These are phyloP conservation scores for Rugonectria rugulosa DNA, from an alignment of 2,329 filamentous ascomycete genomes.

Conservation along the genomic window DNA sequence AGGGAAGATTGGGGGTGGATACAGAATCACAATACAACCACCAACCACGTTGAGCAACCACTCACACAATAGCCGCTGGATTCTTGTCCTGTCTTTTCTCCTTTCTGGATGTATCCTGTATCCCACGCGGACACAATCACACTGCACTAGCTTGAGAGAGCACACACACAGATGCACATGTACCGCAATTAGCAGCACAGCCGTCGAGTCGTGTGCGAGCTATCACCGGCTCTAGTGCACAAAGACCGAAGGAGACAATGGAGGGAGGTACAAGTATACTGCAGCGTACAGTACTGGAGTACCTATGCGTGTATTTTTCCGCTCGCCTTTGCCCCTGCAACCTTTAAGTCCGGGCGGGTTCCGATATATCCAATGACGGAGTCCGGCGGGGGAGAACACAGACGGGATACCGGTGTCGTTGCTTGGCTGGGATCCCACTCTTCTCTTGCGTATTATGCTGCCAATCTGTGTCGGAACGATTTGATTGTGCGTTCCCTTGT, in stretches of 20 bases:
- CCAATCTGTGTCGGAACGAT: not conserved
- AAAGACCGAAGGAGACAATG: no score
- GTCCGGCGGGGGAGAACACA: slow-evolving; percentile 32
- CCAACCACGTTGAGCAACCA: no score
- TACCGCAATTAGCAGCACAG: not conserved
- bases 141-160: not conserved
- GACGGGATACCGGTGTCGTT: slow-evolving; percentile 24
- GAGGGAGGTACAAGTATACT: no score
- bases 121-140: not conserved
- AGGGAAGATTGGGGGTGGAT: slow-evolving; percentile 14
- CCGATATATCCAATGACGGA: slow-evolving; percentile 34
- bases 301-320: slow-evolving; percentile 6
- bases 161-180: not conserved
- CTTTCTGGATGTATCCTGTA: not conserved
- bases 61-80: not conserved
- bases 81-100: not conserved
- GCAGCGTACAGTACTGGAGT: no score
- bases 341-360: slow-evolving; percentile 31
- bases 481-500: not conserved
- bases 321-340: not conserved
- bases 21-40: slow-evolving; percentile 1
- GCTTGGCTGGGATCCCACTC: slow-evolving; percentile 21
- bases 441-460: not conserved
- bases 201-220: slow-evolving; percentile 2
- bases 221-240: not conserved